A percentile compares a stretch with the other conserved stretches of the same genome.
phyloP scores from a whole-genome alignment of 306 rosid species.

The Vigna hirtella region DNA sequence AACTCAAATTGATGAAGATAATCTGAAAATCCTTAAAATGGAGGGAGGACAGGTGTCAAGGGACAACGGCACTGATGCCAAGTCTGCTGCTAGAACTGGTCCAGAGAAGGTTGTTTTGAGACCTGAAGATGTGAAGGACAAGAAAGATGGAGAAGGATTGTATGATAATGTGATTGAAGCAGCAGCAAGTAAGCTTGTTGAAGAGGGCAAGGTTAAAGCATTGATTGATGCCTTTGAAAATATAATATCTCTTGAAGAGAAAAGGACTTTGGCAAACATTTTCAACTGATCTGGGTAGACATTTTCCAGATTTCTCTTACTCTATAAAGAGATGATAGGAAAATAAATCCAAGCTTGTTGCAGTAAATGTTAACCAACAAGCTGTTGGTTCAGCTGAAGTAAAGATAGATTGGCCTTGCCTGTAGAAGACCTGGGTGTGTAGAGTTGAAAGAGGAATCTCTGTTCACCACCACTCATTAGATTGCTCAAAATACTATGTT shows the following conservation, averaged over 20 bases:
- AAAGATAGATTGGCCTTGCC: conserved; percentile 43
- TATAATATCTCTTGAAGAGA: conserved; percentile 81
- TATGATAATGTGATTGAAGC: conserved; percentile 77
- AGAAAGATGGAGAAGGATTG: conserved; percentile 67
- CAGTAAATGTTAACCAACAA: conserved; percentile 45
- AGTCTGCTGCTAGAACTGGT: conserved; percentile 37
- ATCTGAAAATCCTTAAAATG: conserved; percentile 60
- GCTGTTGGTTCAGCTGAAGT: conserved; percentile 41
- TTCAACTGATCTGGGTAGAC: conserved; percentile 44
- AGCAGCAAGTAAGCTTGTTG: conserved; percentile 79
- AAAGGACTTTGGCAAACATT: conserved; percentile 47
- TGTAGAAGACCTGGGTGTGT: conserved; percentile 32
- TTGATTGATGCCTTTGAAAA: conserved; percentile 91
- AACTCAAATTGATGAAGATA: conserved; percentile 46
- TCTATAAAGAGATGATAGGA: conserved; percentile 37
- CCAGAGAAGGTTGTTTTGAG: conserved; percentile 69
- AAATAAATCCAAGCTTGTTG: conserved; percentile 50
- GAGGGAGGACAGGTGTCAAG: conserved; percentile 57
- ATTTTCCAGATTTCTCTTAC: conserved; percentile 29
- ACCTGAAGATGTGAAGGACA: conserved; percentile 71
- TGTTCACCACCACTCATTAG: conserved; percentile 21
- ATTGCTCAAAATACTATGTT: conserved; percentile 4
- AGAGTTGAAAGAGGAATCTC: conserved; percentile 42
- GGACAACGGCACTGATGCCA: conserved; percentile 46
- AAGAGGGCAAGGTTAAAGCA: conserved; percentile 88